Evolutionary conservation across 2,329 filamentous ascomycete genomes (phyloP).

Genomic region (Calonectria hongkongensis): DNA sequence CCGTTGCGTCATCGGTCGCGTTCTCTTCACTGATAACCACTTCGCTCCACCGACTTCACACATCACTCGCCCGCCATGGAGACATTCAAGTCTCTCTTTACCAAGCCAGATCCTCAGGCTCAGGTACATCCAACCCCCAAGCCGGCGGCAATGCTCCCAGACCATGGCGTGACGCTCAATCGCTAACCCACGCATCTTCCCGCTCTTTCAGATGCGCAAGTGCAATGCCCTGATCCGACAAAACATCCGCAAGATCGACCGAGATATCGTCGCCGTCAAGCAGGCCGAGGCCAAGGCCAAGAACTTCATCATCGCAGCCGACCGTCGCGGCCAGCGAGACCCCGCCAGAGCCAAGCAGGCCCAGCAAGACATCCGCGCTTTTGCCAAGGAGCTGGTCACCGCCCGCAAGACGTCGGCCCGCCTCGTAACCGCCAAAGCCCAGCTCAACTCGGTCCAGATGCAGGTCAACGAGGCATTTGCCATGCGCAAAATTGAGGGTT

Average conservation of each 20-base stretch:
- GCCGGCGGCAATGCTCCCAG: background rate
- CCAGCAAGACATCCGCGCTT: constrained; percentile 87
- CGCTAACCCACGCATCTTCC: constrained; percentile 35
- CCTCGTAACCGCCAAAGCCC: constrained; percentile 90
- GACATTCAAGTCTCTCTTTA: constrained; percentile 88
- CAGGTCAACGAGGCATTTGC: constrained; percentile 98
- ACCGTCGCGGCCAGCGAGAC: constrained; percentile 87
- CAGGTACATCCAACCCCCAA: constrained; percentile 77
- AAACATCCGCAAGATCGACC: constrained; percentile 95
- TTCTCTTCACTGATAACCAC: constrained; percentile 35
- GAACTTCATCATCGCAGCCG: constrained; percentile 87
- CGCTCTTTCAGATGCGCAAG: constrained; percentile 84
- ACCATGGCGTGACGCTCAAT: constrained; percentile 4
- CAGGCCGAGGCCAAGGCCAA: constrained; percentile 89
- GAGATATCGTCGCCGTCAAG: constrained; percentile 88
- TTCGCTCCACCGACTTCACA: constrained; percentile 25
- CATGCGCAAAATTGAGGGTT: constrained; percentile 95
- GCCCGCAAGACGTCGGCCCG: constrained; percentile 84
- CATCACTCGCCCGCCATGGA: constrained; percentile 79
- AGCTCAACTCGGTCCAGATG: constrained; percentile 95
- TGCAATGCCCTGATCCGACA: constrained; percentile 92
- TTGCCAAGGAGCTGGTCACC: constrained; percentile 90
- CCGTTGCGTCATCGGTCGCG: constrained; percentile 53
- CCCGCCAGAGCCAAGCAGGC: constrained; percentile 87
- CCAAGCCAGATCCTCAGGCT: constrained; percentile 92